Percentiles rank a stretch among this genome's conserved stretches.
Conservation (phyloP, 345 rosid species). For the Camelina neglecta region DNA sequence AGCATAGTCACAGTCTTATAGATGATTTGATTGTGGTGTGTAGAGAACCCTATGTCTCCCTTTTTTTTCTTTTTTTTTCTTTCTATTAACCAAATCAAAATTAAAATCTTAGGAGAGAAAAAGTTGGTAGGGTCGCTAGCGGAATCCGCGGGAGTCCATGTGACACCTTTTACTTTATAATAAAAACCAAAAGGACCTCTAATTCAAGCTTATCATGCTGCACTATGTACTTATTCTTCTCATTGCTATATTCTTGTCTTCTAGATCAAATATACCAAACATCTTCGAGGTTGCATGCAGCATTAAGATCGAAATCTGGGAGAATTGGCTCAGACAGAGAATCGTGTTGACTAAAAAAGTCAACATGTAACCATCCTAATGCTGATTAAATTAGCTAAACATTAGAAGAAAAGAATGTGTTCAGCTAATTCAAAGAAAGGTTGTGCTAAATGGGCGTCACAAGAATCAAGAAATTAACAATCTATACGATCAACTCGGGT, state of each 20-base stretch:
- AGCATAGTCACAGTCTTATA: constrained; percentile 20
- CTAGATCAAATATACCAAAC: constrained; percentile 15
- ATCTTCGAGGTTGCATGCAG: constrained; percentile 24
- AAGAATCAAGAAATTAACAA: background rate
- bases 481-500: background rate
- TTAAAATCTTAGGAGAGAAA: constrained; percentile 36
- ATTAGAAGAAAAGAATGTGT: constrained; percentile 2
- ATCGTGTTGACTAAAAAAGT: background rate
- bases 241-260: constrained; percentile 16
- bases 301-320: background rate
- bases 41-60: constrained; percentile 41
- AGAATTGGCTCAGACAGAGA: constrained; percentile 2
- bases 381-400: background rate
- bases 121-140: constrained; percentile 55
- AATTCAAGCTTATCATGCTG: constrained; percentile 34
- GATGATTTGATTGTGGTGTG: constrained; percentile 41
- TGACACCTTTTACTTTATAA: constrained; percentile 50
- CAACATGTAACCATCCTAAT: constrained; percentile 2
- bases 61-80: background rate
- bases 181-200: constrained; percentile 30
- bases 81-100: constrained; percentile 26
- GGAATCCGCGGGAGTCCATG: constrained; percentile 82
- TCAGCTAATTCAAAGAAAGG: background rate
- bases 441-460: background rate
- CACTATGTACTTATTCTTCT: constrained; percentile 14